These are phyloP conservation scores for Geotrichum candidum DNA, from an alignment of 1,139 yeast genomes.

Conservation along the genomic window DNA sequence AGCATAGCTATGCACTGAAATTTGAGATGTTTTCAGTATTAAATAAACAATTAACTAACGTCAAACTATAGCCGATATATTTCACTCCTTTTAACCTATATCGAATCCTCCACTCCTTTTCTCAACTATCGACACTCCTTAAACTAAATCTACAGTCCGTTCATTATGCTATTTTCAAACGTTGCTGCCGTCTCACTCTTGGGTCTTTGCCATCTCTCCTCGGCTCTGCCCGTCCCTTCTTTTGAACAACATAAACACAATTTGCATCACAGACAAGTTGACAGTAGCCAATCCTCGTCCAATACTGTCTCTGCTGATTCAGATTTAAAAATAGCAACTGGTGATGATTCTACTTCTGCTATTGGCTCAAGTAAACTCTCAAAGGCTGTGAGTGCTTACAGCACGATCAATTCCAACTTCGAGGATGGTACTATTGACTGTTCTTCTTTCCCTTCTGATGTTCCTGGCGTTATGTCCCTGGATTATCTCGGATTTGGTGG, in stretches of 20 bases:
- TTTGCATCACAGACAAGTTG: background rate
- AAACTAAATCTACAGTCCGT: background rate
- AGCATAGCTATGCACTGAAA: background rate
- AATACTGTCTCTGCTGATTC: conserved; percentile 32
- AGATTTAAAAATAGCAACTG: conserved; percentile 33
- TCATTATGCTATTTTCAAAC: background rate
- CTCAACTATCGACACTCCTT: background rate
- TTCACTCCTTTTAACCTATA: background rate
- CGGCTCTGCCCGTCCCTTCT: background rate
- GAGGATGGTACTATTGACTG: conserved; percentile 78
- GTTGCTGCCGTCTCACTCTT: background rate
- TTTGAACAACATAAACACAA: background rate
- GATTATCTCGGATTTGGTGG: conserved; percentile 84
- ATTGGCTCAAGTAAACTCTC: conserved; percentile 37
- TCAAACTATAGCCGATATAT: background rate
- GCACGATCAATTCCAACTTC: conserved; percentile 53
- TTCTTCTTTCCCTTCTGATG: conserved; percentile 76
- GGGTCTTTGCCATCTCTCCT: background rate
- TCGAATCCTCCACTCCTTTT: background rate
- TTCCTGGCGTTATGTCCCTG: conserved; percentile 73
- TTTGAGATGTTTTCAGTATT: background rate
- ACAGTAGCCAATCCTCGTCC: background rate
- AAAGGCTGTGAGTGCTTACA: conserved; percentile 50
- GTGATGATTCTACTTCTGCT: conserved; percentile 26
- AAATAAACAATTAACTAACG: background rate